A percentile compares a stretch with the other conserved stretches of the same genome.
Evolutionary conservation across 1,139 yeast genomes (phyloP).

Genomic region (Oligophagozyma castellii): DNA sequence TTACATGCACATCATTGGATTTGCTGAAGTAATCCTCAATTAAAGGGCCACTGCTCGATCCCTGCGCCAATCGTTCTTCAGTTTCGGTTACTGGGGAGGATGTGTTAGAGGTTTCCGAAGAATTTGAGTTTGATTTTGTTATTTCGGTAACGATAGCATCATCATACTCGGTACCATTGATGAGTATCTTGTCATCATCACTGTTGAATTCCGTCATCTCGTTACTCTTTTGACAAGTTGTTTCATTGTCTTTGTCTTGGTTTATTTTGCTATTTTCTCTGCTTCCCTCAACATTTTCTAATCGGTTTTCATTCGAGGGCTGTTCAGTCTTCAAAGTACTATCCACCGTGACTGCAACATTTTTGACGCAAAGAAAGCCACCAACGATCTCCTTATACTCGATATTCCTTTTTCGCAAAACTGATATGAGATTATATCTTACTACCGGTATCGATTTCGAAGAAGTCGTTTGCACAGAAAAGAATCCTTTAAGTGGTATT

Average conservation of each 20-base stretch:
- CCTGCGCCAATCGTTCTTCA: background rate
- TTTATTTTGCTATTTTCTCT: background rate
- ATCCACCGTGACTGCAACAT: background rate
- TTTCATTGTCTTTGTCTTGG: background rate
- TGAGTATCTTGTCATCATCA: background rate
- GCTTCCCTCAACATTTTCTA: slow-evolving; percentile 2
- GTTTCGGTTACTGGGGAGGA: background rate
- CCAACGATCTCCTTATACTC: slow-evolving; percentile 82
- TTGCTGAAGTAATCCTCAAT: no score
- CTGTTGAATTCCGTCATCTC: background rate
- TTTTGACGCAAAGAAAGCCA: slow-evolving; percentile 67
- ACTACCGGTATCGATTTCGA: slow-evolving; percentile 83
- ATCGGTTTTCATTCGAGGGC: no score
- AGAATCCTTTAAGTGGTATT: slow-evolving; percentile 80
- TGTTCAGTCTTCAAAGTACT: slow-evolving; percentile 1
- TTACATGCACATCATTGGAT: background rate
- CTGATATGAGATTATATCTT: slow-evolving; percentile 67
- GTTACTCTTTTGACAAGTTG: no score
- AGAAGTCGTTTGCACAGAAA: slow-evolving; percentile 88
- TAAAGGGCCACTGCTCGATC: background rate
- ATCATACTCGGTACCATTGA: background rate
- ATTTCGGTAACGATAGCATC: background rate
- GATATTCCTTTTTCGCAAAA: slow-evolving; percentile 61
- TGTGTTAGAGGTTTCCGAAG: slow-evolving; percentile 1
- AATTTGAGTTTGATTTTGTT: slow-evolving; percentile 1